Evolutionary conservation across 2,329 filamentous ascomycete genomes (phyloP).

Genomic region (Colletotrichum aenigma): DNA sequence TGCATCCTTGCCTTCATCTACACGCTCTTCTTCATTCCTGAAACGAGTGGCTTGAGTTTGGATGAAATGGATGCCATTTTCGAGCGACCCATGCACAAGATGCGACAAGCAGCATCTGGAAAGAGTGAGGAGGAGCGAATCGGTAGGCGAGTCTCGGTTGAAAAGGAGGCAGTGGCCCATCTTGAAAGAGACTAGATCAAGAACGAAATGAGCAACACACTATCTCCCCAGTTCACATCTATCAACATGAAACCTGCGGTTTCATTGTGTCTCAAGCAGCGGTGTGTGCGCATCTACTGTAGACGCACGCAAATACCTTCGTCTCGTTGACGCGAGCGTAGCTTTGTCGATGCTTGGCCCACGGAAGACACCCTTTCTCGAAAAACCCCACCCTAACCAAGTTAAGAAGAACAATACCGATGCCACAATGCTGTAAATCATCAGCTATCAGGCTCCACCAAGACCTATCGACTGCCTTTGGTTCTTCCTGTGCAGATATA

Average conservation of each 20-base stretch:
- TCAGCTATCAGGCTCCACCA: not conserved
- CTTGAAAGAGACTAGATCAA: not conserved
- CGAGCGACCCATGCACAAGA: not conserved
- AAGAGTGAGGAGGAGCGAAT: not conserved
- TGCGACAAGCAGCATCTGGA: not conserved
- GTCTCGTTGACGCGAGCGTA: not conserved
- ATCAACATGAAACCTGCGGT: not conserved
- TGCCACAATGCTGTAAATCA: not conserved
- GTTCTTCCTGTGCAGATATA: too few species aligned
- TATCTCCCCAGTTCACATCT: not conserved
- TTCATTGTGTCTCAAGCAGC: not conserved
- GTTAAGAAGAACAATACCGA: not conserved
- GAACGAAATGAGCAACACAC: not conserved
- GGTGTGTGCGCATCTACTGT: not conserved
- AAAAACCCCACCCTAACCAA: not conserved
- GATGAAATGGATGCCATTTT: constrained; percentile 1
- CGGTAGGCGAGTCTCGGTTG: not conserved
- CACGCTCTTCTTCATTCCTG: not conserved
- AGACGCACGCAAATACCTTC: not conserved
- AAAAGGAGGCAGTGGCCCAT: not conserved
- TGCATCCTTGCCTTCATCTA: not conserved
- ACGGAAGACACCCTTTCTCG: not conserved
- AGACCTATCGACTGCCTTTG: too few species aligned
- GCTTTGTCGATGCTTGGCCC: not conserved
- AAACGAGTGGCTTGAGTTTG: not conserved